These are phyloP conservation scores for Tagetes erecta DNA, from an alignment of 129 eudicot genomes.

Conservation along the genomic window DNA sequence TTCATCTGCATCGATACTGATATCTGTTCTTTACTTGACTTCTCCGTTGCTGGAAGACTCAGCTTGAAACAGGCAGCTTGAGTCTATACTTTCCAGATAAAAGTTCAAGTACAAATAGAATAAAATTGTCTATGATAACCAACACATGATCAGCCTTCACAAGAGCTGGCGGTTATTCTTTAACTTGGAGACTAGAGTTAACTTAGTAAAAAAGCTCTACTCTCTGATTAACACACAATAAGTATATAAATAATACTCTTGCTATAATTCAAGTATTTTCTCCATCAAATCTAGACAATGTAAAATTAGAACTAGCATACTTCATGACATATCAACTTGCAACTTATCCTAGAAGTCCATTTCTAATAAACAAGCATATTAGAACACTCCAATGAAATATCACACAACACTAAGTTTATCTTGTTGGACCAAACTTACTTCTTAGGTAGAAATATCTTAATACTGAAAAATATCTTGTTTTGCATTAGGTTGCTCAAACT, in stretches of 20 bases:
- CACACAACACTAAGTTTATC: not conserved
- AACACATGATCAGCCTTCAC: not conserved
- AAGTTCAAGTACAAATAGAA: not conserved
- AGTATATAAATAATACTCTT: not conserved
- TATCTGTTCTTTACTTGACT: not conserved
- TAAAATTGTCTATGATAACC: not conserved
- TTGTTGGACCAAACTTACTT: not conserved
- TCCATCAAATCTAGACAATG: not conserved
- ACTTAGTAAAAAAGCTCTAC: not conserved
- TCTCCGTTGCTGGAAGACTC: not conserved
- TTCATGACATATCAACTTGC: not conserved
- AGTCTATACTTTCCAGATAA: not conserved
- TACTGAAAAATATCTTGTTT: not conserved
- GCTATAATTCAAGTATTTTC: not conserved
- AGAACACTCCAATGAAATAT: not conserved
- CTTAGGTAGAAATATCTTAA: not conserved
- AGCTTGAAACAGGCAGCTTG: not conserved
- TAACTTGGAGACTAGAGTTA: not conserved
- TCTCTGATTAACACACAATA: too few relatives aligned
- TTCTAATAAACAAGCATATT: not conserved
- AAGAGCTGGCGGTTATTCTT: not conserved
- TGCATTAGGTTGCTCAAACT: conserved; percentile 1
- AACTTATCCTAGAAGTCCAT: conserved; percentile 10
- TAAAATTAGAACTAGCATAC: not conserved
- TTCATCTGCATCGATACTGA: not conserved